phyloP scores from a whole-genome alignment of 2,329 filamentous ascomycete species.

The Celoporthe dispersa region DNA sequence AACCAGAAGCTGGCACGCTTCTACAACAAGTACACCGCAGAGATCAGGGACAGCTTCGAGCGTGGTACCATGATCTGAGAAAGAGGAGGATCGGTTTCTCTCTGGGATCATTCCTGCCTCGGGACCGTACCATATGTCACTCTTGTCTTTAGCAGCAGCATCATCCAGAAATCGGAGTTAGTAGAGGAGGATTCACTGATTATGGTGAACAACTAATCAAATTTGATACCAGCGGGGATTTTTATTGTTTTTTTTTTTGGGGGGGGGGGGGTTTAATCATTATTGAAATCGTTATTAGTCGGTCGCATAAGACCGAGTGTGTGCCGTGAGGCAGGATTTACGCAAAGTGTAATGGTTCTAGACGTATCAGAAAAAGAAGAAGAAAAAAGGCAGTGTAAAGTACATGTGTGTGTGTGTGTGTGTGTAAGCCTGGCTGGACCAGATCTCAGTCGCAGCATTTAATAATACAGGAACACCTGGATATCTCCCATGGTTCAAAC shows the following conservation, averaged over 20 bases:
- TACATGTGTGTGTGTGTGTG: background rate
- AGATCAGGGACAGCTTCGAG: constrained; percentile 97
- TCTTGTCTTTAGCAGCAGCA: background rate
- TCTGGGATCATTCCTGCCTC: background rate
- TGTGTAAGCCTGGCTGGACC: too few species aligned
- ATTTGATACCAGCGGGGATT: background rate
- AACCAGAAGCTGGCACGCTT: constrained; percentile 96
- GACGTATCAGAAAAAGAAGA: background rate
- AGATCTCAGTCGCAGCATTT: background rate
- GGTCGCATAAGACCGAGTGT: background rate
- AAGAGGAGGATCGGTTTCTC: background rate
- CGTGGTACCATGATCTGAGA: constrained; percentile 88
- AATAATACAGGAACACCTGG: background rate
- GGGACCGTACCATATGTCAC: background rate
- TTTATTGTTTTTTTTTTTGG: too few species aligned
- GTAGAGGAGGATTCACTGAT: background rate
- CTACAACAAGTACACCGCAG: constrained; percentile 98
- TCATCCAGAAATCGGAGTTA: constrained; percentile 5
- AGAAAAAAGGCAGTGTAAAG: background rate
- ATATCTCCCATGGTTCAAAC: background rate
- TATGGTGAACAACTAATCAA: background rate
- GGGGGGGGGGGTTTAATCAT: too few species aligned
- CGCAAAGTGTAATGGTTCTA: constrained; percentile 9
- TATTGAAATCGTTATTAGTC: background rate
- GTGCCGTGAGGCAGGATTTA: constrained; percentile 18